Evolutionary conservation across 129 eudicot genomes (phyloP), one percentile per base, ranked within the genome.

Genomic region (Heracleum sosnowskyi): DNA sequence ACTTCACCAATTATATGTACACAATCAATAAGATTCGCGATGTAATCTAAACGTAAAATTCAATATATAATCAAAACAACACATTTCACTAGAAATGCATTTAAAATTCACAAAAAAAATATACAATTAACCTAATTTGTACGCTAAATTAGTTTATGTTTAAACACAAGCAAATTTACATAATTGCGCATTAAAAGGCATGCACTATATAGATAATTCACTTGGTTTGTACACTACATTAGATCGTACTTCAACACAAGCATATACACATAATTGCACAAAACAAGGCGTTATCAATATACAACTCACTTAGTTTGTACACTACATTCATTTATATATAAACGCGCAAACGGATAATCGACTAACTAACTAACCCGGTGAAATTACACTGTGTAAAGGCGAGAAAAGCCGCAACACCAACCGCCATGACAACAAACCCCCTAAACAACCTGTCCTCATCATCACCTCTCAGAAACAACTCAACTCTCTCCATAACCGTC

Each of bases 341-440:
- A 47, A 18, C 2, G 2, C n/a, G 8, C n/a, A 20, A 49, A 17
- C 22, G 24, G 57, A 49, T 49, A 49, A 16, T 4, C 57, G 1
- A 33, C 20, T 18, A n/a, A 33, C 20, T 18, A n/a, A 84, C 82
- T 46, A 15, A 89, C 93, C 98, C 98, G 35, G 93, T 91, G 7
- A 89, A 17, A 41, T 86, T 91, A 44, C 84, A 77, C 85, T 91
- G 98, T 11, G 89, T 80, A 74, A 93, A 93, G 26, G 87, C 92
- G 26, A 91, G 86, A 77, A 93, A 83, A 46, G 97, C 88, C 0
- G 93, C 85, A 41, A 93, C 95, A 11, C 88, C 96, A 64, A 89
- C 17, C 0, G 88, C 78, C 82, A 89, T 51, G 13, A 90, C 84
- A 46, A 91, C 39, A 81, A 91, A 81, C 1, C 77, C 78, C 79